phyloP scores from a whole-genome alignment of 1,284 basidiomycete species.

The Trametes versicolor region DNA sequence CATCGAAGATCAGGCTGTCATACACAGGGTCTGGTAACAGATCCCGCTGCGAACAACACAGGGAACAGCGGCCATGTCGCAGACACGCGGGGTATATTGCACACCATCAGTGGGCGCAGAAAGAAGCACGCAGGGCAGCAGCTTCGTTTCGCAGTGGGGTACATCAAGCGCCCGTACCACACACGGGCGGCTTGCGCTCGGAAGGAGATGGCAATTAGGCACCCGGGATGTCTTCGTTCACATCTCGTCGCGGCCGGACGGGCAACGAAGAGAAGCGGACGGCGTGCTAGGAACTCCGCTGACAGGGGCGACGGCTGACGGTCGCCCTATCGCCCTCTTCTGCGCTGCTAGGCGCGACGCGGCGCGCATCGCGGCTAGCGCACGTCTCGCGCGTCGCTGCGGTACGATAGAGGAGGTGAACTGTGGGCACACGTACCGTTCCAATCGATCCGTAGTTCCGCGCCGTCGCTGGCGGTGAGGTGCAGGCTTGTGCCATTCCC shows the following conservation, averaged over 20 bases:
- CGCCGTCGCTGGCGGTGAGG: slow-evolving; percentile 64
- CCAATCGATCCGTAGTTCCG: slow-evolving; percentile 65
- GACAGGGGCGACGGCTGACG: slow-evolving; percentile 17
- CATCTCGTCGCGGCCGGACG: slow-evolving; percentile 1
- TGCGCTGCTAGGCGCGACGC: slow-evolving; percentile 8
- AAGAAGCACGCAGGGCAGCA: neutral
- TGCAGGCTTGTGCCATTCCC: slow-evolving; percentile 68
- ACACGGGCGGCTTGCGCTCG: slow-evolving; percentile 11
- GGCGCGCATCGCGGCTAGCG: neutral
- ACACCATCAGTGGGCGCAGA: slow-evolving; percentile 17
- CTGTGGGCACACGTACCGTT: slow-evolving; percentile 55
- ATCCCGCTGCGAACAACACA: slow-evolving; percentile 14
- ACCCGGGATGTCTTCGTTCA: slow-evolving; percentile 8
- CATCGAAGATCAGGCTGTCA: slow-evolving; percentile 19
- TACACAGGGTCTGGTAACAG: neutral
- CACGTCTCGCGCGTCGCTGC: neutral
- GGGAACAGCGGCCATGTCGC: slow-evolving; percentile 14
- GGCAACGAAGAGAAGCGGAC: slow-evolving; percentile 15
- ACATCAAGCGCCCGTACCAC: slow-evolving; percentile 7
- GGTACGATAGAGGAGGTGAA: slow-evolving; percentile 7
- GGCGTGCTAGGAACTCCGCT: slow-evolving; percentile 19
- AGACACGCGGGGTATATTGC: slow-evolving; percentile 18
- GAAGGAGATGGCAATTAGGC: neutral
- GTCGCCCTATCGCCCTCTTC: slow-evolving; percentile 9
- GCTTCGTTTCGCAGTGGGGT: neutral